phyloP scores from a whole-genome alignment of 805 yeast genomes.

The Starmerella bacillaris region DNA sequence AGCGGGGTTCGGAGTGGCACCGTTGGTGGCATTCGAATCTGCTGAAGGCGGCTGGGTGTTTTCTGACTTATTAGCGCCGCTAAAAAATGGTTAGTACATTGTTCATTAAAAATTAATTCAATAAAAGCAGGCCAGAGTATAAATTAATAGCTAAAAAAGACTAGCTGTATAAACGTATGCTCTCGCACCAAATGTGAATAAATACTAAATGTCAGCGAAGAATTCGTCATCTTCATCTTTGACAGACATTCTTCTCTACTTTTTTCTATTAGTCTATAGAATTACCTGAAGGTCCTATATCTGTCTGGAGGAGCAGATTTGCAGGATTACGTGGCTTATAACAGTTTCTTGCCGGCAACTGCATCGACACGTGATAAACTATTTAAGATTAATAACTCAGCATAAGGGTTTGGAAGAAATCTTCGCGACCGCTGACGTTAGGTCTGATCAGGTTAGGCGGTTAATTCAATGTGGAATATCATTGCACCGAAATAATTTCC shows the following conservation, averaged over 20 bases:
- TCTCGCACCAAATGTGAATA: constrained; percentile 8
- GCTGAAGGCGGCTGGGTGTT: constrained; percentile 4
- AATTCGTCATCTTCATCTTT: constrained; percentile 87
- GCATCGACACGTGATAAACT: no score
- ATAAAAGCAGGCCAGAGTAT: constrained; percentile 1
- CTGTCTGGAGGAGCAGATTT: neutral
- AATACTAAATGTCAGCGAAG: constrained; percentile 72
- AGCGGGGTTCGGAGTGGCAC: neutral
- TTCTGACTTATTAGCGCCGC: constrained; percentile 22
- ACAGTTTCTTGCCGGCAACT: no score
- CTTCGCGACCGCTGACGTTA: no score
- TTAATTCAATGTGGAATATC: no score
- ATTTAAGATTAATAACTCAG: no score
- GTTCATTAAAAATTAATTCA: constrained; percentile 19
- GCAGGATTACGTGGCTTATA: constrained; percentile 1
- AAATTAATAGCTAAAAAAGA: constrained; percentile 3
- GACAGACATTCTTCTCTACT: constrained; percentile 37
- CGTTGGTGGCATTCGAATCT: neutral
- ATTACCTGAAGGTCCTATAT: neutral
- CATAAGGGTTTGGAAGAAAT: no score
- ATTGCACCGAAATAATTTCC: no score
- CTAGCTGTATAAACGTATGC: neutral
- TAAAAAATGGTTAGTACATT: constrained; percentile 15
- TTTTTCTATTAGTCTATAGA: neutral
- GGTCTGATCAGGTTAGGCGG: no score